Percentiles rank a stretch among this genome's conserved stretches.
Evolutionary conservation across 73 alveolate species (phyloP).

Genomic region (Tetrahymena thermophila): DNA sequence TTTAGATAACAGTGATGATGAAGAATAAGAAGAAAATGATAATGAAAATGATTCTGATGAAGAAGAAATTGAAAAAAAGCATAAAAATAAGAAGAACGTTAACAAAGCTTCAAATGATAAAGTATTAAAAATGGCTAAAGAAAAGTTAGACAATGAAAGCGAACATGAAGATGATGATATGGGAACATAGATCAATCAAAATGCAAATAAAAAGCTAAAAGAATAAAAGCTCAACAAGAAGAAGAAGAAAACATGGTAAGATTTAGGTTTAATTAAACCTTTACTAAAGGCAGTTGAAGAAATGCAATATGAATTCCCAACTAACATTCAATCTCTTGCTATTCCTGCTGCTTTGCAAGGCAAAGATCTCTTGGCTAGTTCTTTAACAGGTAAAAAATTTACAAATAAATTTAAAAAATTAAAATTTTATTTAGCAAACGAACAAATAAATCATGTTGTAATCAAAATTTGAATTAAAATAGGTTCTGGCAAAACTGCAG

Average conservation of each 20-base stretch:
- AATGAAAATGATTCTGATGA: neutral
- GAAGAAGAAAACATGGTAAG: neutral
- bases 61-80: neutral
- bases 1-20: neutral
- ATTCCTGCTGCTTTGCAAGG: constrained; percentile 93
- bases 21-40: neutral
- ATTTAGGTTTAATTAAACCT: constrained; percentile 74
- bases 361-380: constrained; percentile 93
- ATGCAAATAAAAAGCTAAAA: neutral
- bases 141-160: neutral
- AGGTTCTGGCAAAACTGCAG: constrained; percentile 99
- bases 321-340: constrained; percentile 90
- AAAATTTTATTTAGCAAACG: too few relatives aligned
- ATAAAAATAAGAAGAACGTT: neutral
- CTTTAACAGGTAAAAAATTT: constrained; percentile 83
- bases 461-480: neutral
- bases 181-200: neutral
- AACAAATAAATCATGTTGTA: too few relatives aligned
- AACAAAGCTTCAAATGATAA: neutral
- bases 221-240: neutral
- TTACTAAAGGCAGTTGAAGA: constrained; percentile 82
- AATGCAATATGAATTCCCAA: constrained; percentile 92
- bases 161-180: neutral
- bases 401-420: too few relatives aligned
- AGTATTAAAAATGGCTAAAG: neutral